Percentiles rank a stretch among this genome's conserved stretches.
Conservation (phyloP, 2,329 filamentous ascomycete species). For the Escovopsis sp. region DNA sequence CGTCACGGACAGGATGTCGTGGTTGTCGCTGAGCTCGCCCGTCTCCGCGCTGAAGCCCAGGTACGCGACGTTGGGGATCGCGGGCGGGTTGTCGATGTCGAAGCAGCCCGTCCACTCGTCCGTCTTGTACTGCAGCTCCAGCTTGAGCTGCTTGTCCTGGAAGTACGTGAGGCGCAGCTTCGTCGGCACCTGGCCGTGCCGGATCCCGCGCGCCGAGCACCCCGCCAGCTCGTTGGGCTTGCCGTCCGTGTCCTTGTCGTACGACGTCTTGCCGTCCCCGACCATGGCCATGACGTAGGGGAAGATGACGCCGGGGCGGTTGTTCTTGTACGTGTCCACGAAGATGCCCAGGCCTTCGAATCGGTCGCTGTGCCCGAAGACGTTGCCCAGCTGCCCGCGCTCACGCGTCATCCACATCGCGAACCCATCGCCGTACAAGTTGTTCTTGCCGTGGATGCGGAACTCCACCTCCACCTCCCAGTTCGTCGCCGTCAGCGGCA, state of each 20-base stretch:
- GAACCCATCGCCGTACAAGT: conserved; percentile 89
- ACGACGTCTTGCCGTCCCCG: conserved; percentile 74
- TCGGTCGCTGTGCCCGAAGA: conserved; percentile 76
- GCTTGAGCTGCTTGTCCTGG: conserved; percentile 78
- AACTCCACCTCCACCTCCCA: conserved; percentile 98
- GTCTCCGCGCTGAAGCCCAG: conserved; percentile 77
- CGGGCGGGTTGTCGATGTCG: conserved; percentile 51
- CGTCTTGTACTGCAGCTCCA: conserved; percentile 88
- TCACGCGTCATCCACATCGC: conserved; percentile 97
- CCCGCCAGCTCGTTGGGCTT: conserved; percentile 86
- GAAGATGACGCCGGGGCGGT: conserved; percentile 86
- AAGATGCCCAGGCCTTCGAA: conserved; percentile 94
- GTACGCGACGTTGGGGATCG: conserved; percentile 64
- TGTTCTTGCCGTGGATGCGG: conserved; percentile 76
- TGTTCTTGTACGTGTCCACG: conserved; percentile 99
- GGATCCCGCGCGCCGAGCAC: conserved; percentile 85
- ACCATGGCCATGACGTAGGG: conserved; percentile 98
- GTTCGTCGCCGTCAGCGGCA: conserved; percentile 92
- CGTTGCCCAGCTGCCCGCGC: conserved; percentile 61
- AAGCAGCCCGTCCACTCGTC: conserved; percentile 90
- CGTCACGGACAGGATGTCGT: conserved; percentile 80
- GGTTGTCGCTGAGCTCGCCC: conserved; percentile 91
- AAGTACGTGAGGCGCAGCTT: conserved; percentile 89
- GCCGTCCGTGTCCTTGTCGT: conserved; percentile 89
- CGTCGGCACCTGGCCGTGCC: conserved; percentile 63